These are phyloP conservation scores for Pelagophyceae sp. DNA, from an alignment of 352 stramenopile species.

Conservation along the genomic window DNA sequence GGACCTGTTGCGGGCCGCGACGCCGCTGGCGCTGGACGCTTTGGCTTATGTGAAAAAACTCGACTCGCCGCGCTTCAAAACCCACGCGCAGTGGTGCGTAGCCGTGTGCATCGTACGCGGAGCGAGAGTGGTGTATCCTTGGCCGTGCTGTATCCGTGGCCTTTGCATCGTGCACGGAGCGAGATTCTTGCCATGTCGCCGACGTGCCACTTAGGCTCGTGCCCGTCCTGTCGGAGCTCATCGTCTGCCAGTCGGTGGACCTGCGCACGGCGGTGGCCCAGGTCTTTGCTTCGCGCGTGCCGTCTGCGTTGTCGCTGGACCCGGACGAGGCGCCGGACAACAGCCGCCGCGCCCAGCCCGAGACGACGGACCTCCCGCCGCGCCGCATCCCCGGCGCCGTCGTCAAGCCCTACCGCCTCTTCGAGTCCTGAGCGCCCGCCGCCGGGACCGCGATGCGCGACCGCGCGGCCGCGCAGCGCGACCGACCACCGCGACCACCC, in stretches of 20 bases:
- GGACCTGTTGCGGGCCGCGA: not conserved
- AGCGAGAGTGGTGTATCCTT: no score
- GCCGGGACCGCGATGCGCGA: no score
- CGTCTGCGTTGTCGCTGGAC: not conserved
- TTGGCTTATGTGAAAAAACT: not conserved
- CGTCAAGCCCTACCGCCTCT: conserved; percentile 1
- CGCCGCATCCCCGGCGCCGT: not conserved
- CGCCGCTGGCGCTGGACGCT: conserved; percentile 6
- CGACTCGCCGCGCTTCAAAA: not conserved
- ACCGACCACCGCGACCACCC: no score
- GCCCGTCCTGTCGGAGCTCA: conserved; percentile 7
- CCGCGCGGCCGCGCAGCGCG: no score
- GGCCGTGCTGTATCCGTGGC: no score
- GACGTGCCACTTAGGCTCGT: no score
- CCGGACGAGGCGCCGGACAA: not conserved
- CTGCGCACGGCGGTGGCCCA: conserved; percentile 4
- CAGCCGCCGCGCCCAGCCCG: not conserved
- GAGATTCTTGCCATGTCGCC: no score
- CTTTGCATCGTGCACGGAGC: no score
- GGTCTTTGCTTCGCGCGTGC: conserved; percentile 6
- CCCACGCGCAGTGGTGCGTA: not conserved
- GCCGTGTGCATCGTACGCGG: no score
- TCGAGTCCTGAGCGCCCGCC: conserved; percentile 19
- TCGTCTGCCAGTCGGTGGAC: conserved; percentile 10
- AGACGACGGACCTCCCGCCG: not conserved